A percentile compares a stretch with the other conserved stretches of the same genome.
These are phyloP conservation scores for Cladosporium sp. DNA, from an alignment of 2,329 filamentous ascomycete species.

Conservation along the genomic window DNA sequence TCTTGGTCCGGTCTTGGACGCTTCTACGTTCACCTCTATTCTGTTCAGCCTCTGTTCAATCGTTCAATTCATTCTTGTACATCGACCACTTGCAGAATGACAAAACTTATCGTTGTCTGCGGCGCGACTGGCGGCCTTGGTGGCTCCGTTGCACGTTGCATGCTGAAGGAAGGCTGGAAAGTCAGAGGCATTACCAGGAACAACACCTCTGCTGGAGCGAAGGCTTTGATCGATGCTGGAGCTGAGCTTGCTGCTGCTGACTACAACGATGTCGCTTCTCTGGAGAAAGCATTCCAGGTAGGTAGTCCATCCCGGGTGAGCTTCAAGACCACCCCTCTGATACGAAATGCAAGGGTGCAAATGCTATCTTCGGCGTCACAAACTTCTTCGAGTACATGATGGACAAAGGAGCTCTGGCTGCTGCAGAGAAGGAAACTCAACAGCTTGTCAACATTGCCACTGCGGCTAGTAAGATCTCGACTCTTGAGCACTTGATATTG, in stretches of 20 bases:
- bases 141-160: slow-evolving; percentile 18
- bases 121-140: slow-evolving; percentile 19
- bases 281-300: slow-evolving; percentile 16
- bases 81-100: slow-evolving; percentile 13
- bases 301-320: no score
- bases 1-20: no score
- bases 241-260: slow-evolving; percentile 19
- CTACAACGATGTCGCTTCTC: slow-evolving; percentile 16
- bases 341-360: slow-evolving; percentile 5
- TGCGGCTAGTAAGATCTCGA: slow-evolving; percentile 13
- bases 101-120: slow-evolving; percentile 14
- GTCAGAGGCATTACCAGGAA: slow-evolving; percentile 26
- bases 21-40: no score
- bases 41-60: no score
- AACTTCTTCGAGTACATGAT: slow-evolving; percentile 19
- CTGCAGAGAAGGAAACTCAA: slow-evolving; percentile 15
- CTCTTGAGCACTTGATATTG: slow-evolving; percentile 17
- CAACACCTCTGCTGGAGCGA: slow-evolving; percentile 18
- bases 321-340: neutral
- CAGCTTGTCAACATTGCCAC: slow-evolving; percentile 18
- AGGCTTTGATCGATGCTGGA: slow-evolving; percentile 18
- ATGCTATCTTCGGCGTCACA: slow-evolving; percentile 19
- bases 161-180: slow-evolving; percentile 22
- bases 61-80: neutral
- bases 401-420: slow-evolving; percentile 11